Evolutionary conservation across 352 stramenopile species (phyloP).

Genomic region (Phytopythium delawarense): DNA sequence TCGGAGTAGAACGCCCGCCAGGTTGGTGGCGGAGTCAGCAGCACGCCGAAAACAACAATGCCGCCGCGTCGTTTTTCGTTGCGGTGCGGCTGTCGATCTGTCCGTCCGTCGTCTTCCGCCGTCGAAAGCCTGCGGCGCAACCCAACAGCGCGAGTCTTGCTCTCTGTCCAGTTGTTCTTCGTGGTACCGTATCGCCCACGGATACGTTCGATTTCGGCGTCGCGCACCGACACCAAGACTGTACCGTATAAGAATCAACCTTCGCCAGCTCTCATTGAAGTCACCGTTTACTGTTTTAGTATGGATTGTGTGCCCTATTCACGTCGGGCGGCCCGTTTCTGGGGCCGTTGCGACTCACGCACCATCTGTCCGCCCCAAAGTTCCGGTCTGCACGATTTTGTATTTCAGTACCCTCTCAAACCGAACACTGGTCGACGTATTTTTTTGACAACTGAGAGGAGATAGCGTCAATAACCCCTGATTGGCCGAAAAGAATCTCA

Average conservation of each 20-base stretch:
- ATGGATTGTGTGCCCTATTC: background rate
- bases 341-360: background rate
- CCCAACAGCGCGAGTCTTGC: background rate
- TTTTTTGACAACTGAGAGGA: slow-evolving; percentile 3
- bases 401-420: background rate
- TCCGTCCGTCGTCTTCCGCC: too few species aligned
- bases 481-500: background rate
- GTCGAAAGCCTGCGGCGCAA: background rate
- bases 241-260: background rate
- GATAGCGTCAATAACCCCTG: background rate
- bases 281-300: background rate
- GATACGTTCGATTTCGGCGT: background rate
- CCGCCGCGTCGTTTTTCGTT: background rate
- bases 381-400: background rate
- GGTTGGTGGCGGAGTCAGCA: too few species aligned
- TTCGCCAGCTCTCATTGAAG: background rate
- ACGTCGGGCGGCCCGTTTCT: background rate
- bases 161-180: slow-evolving; percentile 1
- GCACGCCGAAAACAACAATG: background rate
- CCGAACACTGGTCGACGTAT: background rate
- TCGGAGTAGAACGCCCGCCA: background rate
- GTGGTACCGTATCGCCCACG: background rate
- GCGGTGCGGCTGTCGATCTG: background rate
- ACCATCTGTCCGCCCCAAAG: background rate
- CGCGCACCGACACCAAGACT: background rate